Evolutionary conservation across 306 rosid species (phyloP).

Genomic region (Vigna trinervia): DNA sequence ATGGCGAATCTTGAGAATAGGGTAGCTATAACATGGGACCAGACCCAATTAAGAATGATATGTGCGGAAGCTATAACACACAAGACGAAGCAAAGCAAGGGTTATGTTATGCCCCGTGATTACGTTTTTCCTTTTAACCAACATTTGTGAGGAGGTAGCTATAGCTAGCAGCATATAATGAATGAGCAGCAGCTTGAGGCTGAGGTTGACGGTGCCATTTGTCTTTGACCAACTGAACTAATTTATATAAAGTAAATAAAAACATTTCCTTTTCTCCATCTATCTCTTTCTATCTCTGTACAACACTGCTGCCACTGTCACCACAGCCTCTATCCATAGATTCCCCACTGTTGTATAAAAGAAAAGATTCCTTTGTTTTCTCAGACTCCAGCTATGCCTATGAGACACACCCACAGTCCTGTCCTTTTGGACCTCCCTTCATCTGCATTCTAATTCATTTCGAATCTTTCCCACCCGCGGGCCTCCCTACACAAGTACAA

Average conservation of each 20-base stretch:
- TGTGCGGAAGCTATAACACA: not conserved
- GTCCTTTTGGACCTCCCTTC: conserved; percentile 45
- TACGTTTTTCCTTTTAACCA: conserved; percentile 11
- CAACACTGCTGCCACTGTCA: conserved; percentile 38
- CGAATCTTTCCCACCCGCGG: conserved; percentile 49
- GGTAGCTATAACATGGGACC: conserved; percentile 27
- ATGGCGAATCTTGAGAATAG: conserved; percentile 21
- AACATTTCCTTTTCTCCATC: conserved; percentile 16
- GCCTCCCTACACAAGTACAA: too few relatives aligned
- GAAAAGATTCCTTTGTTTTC: conserved; percentile 51
- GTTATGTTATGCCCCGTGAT: conserved; percentile 1
- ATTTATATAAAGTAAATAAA: conserved; percentile 1
- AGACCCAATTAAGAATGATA: conserved; percentile 31
- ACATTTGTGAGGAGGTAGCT: not conserved
- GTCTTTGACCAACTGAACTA: conserved; percentile 27
- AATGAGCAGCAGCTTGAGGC: not conserved
- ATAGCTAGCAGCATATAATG: not conserved
- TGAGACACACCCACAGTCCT: conserved; percentile 37
- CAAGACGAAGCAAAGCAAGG: not conserved
- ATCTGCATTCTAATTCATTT: conserved; percentile 19
- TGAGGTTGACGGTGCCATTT: too few relatives aligned
- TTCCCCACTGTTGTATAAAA: conserved; percentile 49
- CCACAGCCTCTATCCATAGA: conserved; percentile 49
- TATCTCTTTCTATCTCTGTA: conserved; percentile 32
- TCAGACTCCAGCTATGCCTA: conserved; percentile 46